phyloP scores from a whole-genome alignment of 208 protist genomes.

The Leishmania aethiopica region DNA sequence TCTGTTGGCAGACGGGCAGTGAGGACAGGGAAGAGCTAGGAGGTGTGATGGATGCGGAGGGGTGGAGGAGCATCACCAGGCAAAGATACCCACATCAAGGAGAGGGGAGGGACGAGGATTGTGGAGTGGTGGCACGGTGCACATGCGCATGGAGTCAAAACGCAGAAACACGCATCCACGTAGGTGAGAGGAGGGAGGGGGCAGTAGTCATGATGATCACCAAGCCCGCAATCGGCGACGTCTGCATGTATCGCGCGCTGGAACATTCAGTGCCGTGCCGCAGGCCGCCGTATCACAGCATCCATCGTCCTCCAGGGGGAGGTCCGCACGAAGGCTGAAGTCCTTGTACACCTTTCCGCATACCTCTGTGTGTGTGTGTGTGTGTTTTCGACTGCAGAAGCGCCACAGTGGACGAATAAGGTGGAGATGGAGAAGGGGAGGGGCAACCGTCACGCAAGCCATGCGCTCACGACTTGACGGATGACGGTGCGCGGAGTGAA shows the following conservation, averaged over 20 bases:
- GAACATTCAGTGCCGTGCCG: background rate
- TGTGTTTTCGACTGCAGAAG: background rate
- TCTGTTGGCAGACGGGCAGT: background rate
- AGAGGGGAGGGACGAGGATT: background rate
- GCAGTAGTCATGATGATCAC: no score
- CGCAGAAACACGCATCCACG: background rate
- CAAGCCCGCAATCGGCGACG: no score
- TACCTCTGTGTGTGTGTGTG: background rate
- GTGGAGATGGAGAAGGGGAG: background rate
- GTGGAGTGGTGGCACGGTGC: background rate
- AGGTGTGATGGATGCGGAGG: background rate
- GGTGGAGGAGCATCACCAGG: background rate
- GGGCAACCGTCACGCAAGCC: background rate
- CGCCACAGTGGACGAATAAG: background rate
- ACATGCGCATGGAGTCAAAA: background rate
- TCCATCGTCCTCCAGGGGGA: background rate
- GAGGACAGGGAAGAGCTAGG: background rate
- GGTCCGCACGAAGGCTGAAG: background rate
- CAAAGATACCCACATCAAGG: background rate
- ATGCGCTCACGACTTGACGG: background rate
- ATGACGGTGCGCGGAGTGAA: background rate
- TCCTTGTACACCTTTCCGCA: background rate
- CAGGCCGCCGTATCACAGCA: background rate
- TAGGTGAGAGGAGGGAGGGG: no score
- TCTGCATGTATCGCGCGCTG: no score